phyloP scores from a whole-genome alignment of 345 rosid genomes.

The Anacardium occidentale region DNA sequence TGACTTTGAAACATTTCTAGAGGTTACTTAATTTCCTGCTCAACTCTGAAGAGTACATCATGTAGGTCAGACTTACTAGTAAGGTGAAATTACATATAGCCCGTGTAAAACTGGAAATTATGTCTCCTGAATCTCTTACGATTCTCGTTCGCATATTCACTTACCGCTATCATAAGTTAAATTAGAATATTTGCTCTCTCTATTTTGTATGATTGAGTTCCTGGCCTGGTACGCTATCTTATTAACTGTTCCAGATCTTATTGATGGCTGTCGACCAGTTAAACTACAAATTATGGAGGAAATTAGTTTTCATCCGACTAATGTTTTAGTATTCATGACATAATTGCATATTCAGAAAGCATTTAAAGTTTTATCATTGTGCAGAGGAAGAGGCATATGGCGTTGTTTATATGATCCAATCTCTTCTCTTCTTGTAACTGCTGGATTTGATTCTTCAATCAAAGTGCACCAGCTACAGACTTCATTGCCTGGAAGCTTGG shows the following conservation, averaged over 20 bases:
- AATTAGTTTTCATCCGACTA: conserved; percentile 1
- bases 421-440: conserved; percentile 83
- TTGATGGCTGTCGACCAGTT: neutral
- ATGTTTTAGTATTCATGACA: conserved; percentile 2
- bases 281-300: neutral
- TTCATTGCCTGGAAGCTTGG: conserved; percentile 40
- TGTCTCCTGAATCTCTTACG: neutral
- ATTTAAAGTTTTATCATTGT: conserved; percentile 23
- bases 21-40: neutral
- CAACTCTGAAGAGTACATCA: conserved; percentile 4
- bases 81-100: neutral
- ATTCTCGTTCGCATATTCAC: neutral
- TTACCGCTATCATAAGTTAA: neutral
- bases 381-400: conserved; percentile 99
- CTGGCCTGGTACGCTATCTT: neutral
- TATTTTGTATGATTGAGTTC: neutral
- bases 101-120: neutral
- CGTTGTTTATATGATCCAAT: conserved; percentile 82
- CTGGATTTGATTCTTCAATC: conserved; percentile 90
- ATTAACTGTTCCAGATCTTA: neutral
- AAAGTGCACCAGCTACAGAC: conserved; percentile 69
- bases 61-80: neutral
- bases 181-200: conserved; percentile 2
- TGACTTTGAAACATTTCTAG: neutral
- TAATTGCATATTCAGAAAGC: conserved; percentile 15